Evolutionary conservation across 345 rosid species (phyloP).

Genomic region (Odontarrhena argentea): DNA sequence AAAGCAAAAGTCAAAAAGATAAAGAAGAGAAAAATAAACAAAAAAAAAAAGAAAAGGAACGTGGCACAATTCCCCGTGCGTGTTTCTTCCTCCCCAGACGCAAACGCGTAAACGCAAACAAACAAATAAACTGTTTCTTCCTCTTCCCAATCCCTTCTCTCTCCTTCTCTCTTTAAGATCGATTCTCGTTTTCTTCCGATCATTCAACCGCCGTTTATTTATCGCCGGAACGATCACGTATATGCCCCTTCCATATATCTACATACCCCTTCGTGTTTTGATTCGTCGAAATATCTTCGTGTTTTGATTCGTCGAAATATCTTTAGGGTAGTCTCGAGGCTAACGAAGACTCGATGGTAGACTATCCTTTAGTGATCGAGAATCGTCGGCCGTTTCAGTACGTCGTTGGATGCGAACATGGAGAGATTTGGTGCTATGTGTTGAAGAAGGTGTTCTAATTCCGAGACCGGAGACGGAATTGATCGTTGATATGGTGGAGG

Average conservation of each 20-base stretch:
- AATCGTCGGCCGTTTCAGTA: slow-evolving; percentile 89
- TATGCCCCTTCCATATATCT: slow-evolving; percentile 8
- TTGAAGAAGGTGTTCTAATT: slow-evolving; percentile 88
- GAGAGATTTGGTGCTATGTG: slow-evolving; percentile 83
- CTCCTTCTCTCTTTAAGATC: slow-evolving; percentile 36
- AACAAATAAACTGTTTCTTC: not conserved
- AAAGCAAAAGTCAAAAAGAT: slow-evolving; percentile 31
- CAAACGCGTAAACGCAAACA: slow-evolving; percentile 34
- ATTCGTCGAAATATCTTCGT: slow-evolving; percentile 14
- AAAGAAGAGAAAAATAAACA: too few species aligned
- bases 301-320: too few species aligned
- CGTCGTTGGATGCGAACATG: slow-evolving; percentile 93
- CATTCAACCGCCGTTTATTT: slow-evolving; percentile 22
- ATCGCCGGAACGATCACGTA: slow-evolving; percentile 22
- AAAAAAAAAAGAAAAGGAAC: slow-evolving; percentile 20
- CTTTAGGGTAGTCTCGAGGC: too few species aligned
- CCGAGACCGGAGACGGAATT: slow-evolving; percentile 93
- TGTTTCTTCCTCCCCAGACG: slow-evolving; percentile 35
- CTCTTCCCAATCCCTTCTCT: not conserved
- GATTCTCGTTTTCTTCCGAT: slow-evolving; percentile 27
- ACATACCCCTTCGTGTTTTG: slow-evolving; percentile 1
- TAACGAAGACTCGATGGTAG: too few species aligned
- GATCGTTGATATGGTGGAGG: slow-evolving; percentile 66
- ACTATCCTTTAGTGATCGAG: too few species aligned
- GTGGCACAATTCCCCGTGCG: slow-evolving; percentile 68